A percentile compares a stretch with the other conserved stretches of the same genome.
These are phyloP conservation scores for Beta macrorhiza DNA, from an alignment of 179 eudicot genomes.

Conservation along the genomic window DNA sequence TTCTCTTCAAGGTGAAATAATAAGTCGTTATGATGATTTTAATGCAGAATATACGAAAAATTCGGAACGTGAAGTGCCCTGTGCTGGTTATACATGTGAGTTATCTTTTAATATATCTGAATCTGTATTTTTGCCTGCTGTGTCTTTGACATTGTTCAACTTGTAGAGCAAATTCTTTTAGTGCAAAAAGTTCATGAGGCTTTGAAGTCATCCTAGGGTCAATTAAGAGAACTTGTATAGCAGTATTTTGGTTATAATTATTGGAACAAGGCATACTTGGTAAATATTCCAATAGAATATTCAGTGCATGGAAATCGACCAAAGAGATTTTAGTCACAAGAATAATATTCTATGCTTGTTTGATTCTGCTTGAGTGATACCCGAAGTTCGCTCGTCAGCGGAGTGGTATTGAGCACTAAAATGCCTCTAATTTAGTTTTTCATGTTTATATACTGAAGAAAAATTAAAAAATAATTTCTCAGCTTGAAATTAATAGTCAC, in stretches of 20 bases:
- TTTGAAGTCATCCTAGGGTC: not conserved
- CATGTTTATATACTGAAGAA: no score
- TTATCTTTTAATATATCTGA: constrained; percentile 14
- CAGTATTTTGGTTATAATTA: no score
- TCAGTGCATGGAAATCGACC: no score
- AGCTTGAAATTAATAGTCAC: not conserved
- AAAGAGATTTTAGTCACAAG: no score
- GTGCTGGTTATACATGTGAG: constrained; percentile 97
- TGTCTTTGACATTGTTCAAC: not conserved
- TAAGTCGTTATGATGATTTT: constrained; percentile 26
- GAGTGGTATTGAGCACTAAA: not conserved
- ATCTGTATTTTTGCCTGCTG: not conserved
- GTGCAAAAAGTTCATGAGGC: not conserved
- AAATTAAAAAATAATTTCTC: not conserved
- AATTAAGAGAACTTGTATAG: not conserved
- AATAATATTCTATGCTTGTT: no score
- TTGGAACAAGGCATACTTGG: not conserved
- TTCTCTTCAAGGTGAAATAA: not conserved
- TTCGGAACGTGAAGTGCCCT: constrained; percentile 86
- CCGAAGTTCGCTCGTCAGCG: not conserved
- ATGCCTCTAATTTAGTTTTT: not conserved
- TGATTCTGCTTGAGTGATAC: no score
- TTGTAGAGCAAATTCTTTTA: not conserved
- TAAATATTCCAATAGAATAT: no score
- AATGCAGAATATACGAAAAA: constrained; percentile 80